These are phyloP conservation scores for Leccinum rimulosum DNA, from an alignment of 768 basidiomycete genomes.

Conservation along the genomic window DNA sequence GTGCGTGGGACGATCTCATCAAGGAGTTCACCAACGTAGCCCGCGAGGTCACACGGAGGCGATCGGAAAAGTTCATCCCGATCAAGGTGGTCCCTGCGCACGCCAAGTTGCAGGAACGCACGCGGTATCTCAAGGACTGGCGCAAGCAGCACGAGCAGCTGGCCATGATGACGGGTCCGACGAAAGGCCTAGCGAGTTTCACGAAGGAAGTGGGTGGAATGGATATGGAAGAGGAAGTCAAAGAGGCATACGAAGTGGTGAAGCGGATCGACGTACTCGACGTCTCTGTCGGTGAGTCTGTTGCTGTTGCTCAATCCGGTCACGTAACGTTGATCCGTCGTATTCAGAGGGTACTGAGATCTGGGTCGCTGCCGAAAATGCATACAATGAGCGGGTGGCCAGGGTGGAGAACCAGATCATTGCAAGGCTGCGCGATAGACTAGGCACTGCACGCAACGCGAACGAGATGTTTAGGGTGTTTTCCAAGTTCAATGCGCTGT, in stretches of 20 bases:
- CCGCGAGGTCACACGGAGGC: conserved; percentile 87
- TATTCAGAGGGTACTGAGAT: conserved; percentile 89
- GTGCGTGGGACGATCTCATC: conserved; percentile 85
- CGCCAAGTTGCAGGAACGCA: conserved; percentile 84
- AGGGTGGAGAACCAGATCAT: conserved; percentile 99
- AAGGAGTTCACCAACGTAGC: conserved; percentile 93
- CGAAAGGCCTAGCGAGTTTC: conserved; percentile 74
- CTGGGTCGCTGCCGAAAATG: conserved; percentile 95
- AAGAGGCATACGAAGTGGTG: conserved; percentile 94
- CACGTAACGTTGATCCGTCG: conserved; percentile 1
- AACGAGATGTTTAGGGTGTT: conserved; percentile 99
- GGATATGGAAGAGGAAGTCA: conserved; percentile 98
- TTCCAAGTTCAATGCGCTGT: conserved; percentile 96
- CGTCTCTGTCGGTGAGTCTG: conserved; percentile 77
- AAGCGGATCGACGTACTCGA: conserved; percentile 96
- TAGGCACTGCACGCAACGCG: conserved; percentile 94
- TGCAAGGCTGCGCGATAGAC: conserved; percentile 82
- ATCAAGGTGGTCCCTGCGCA: conserved; percentile 94
- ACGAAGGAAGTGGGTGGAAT: conserved; percentile 82
- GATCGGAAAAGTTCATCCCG: conserved; percentile 90
- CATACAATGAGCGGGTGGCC: conserved; percentile 96
- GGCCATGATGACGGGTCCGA: conserved; percentile 95
- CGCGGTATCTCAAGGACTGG: conserved; percentile 86
- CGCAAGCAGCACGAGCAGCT: conserved; percentile 97
- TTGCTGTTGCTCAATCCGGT: background rate